Evolutionary conservation across 345 rosid genomes (phyloP).

Genomic region (Eucalyptus virginea): DNA sequence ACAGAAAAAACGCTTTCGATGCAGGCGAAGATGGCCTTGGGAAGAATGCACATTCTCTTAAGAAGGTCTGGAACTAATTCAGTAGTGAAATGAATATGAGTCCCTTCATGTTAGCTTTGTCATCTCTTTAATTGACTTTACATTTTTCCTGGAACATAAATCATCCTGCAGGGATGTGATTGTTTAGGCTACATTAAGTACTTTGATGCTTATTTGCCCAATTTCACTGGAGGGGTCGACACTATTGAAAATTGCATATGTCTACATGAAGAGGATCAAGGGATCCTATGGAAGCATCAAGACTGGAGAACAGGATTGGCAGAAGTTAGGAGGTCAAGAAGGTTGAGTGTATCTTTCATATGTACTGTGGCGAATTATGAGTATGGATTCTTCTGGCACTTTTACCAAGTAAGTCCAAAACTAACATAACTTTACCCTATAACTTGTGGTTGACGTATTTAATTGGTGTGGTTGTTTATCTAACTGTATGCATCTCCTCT

Average conservation of each 20-base stretch:
- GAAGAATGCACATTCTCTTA: conserved; percentile 93
- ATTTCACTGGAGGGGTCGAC: conserved; percentile 88
- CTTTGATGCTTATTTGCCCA: conserved; percentile 84
- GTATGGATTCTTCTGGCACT: conserved; percentile 91
- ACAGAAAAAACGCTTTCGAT: conserved; percentile 91
- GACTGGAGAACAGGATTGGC: conserved; percentile 98
- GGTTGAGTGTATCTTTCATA: conserved; percentile 69
- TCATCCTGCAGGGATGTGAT: conserved; percentile 58
- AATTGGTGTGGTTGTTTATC: not conserved
- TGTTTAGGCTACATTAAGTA: conserved; percentile 83
- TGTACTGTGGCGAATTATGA: conserved; percentile 91
- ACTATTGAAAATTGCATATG: conserved; percentile 88
- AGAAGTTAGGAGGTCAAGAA: conserved; percentile 86
- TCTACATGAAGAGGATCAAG: conserved; percentile 92
- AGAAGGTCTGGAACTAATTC: conserved; percentile 36
- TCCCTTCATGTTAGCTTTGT: not conserved
- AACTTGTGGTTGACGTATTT: not conserved
- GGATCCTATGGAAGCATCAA: conserved; percentile 92
- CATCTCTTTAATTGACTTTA: not conserved
- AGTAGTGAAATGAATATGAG: not conserved
- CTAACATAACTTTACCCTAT: not conserved
- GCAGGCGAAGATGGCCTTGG: conserved; percentile 98
- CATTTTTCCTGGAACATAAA: not conserved
- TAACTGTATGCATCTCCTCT: not conserved
- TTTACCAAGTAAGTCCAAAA: conserved; percentile 61